A percentile compares a stretch with the other conserved stretches of the same genome.
phyloP scores from a whole-genome alignment of 305 asterid genomes.

The Solanum hybrid region DNA sequence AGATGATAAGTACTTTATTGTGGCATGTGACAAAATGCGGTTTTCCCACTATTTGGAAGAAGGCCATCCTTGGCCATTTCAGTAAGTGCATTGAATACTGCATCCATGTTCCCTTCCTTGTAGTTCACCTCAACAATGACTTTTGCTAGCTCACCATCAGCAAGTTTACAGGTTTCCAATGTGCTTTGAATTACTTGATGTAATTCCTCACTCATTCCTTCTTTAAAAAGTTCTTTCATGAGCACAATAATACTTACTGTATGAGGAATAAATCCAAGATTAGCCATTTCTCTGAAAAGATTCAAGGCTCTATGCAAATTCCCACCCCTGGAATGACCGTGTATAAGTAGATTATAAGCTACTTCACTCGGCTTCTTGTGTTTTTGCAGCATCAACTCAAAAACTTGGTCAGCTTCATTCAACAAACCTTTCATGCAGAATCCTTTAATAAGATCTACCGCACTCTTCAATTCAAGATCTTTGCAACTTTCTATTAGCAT shows the following conservation, averaged over 20 bases:
- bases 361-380: slow-evolving; percentile 50
- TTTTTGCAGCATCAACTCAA: slow-evolving; percentile 42
- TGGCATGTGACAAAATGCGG: slow-evolving; percentile 4
- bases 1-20: background rate
- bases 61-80: slow-evolving; percentile 87
- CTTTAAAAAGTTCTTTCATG: slow-evolving; percentile 52
- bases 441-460: slow-evolving; percentile 56
- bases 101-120: slow-evolving; percentile 79
- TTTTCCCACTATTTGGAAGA: slow-evolving; percentile 57
- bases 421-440: slow-evolving; percentile 89
- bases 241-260: slow-evolving; percentile 53
- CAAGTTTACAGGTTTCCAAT: slow-evolving; percentile 49
- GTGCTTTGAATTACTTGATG: slow-evolving; percentile 37
- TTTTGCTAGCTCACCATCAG: slow-evolving; percentile 66
- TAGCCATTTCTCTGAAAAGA: slow-evolving; percentile 52
- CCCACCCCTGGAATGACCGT: slow-evolving; percentile 65
- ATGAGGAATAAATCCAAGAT: slow-evolving; percentile 45
- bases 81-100: slow-evolving; percentile 49
- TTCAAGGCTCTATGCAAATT: slow-evolving; percentile 45
- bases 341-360: slow-evolving; percentile 57
- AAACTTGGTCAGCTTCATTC: slow-evolving; percentile 67
- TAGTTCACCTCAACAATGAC: slow-evolving; percentile 54
- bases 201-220: slow-evolving; percentile 49
- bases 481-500: slow-evolving; percentile 65
- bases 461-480: slow-evolving; percentile 40